Percentiles rank a stretch among this genome's conserved stretches.
phyloP scores from a whole-genome alignment of 1,139 yeast genomes.

The Pichia sp. region DNA sequence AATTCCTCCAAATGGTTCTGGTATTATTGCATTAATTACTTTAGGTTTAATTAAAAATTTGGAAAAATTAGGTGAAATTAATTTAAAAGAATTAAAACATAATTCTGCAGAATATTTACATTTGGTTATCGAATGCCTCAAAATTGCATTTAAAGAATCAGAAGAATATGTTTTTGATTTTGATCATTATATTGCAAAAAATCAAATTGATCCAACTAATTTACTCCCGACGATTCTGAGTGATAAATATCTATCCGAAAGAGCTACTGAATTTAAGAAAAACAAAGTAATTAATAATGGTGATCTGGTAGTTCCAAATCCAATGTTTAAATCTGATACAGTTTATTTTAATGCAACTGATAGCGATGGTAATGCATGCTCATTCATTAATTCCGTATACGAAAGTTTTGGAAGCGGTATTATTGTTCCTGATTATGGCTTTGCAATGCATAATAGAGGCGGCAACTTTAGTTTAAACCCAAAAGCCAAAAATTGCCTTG shows the following conservation, averaged over 20 bases:
- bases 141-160: conserved; percentile 69
- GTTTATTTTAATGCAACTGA: conserved; percentile 71
- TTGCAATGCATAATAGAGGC: conserved; percentile 71
- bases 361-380: conserved; percentile 70
- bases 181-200: conserved; percentile 32
- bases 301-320: conserved; percentile 50
- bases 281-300: conserved; percentile 38
- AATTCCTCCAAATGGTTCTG: conserved; percentile 80
- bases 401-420: conserved; percentile 70
- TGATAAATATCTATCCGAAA: conserved; percentile 40
- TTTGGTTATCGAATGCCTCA: conserved; percentile 59
- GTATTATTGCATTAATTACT: conserved; percentile 64
- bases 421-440: conserved; percentile 61
- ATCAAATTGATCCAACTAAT: conserved; percentile 24
- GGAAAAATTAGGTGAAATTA: conserved; percentile 41
- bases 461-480: conserved; percentile 62
- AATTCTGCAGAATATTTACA: conserved; percentile 71
- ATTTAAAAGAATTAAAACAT: conserved; percentile 45
- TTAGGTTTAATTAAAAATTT: conserved; percentile 58
- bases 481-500: conserved; percentile 54
- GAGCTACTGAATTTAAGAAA: conserved; percentile 43
- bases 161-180: conserved; percentile 69
- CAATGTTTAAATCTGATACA: conserved; percentile 64
- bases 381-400: conserved; percentile 73
- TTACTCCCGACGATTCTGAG: conserved; percentile 36